These are phyloP conservation scores for Pythium coloratum DNA, from an alignment of 352 stramenopile species.

Conservation along the genomic window DNA sequence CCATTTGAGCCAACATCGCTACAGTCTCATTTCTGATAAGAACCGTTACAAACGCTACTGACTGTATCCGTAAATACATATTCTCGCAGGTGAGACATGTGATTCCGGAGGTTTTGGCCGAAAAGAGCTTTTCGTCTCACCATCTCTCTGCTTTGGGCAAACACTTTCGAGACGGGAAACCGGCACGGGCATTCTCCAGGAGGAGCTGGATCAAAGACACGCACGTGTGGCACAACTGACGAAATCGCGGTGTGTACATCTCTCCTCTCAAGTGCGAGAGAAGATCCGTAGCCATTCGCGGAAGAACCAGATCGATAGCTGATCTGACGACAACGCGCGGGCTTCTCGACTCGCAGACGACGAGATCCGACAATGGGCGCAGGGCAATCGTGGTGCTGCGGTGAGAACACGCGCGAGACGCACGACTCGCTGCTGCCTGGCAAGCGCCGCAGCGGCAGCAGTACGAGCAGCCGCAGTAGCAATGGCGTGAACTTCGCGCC, in stretches of 20 bases:
- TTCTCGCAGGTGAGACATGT: not conserved
- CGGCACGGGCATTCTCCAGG: not conserved
- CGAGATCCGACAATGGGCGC: constrained; percentile 19
- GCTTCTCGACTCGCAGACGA: not conserved
- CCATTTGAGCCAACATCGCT: constrained; percentile 36
- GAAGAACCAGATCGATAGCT: not conserved
- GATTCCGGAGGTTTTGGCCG: not conserved
- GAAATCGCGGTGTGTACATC: not conserved
- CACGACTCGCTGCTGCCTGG: constrained; percentile 34
- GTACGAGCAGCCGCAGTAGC: constrained; percentile 36
- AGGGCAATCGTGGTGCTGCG: constrained; percentile 51
- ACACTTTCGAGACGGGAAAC: not conserved
- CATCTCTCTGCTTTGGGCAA: constrained; percentile 1
- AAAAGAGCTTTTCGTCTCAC: constrained; percentile 5
- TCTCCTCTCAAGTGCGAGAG: not conserved
- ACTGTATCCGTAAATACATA: not conserved
- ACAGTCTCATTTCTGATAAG: constrained; percentile 18
- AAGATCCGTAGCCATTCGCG: constrained; percentile 5
- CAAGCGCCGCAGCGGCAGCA: constrained; percentile 51
- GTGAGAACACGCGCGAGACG: constrained; percentile 35
- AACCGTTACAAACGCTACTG: not conserved
- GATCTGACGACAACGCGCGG: not conserved
- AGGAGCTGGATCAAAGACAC: constrained; percentile 1
- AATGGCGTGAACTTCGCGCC: constrained; percentile 25
- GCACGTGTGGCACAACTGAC: not conserved